Conservation (phyloP, 148 eudicot genomes). For the Beta vulgaris region DNA sequence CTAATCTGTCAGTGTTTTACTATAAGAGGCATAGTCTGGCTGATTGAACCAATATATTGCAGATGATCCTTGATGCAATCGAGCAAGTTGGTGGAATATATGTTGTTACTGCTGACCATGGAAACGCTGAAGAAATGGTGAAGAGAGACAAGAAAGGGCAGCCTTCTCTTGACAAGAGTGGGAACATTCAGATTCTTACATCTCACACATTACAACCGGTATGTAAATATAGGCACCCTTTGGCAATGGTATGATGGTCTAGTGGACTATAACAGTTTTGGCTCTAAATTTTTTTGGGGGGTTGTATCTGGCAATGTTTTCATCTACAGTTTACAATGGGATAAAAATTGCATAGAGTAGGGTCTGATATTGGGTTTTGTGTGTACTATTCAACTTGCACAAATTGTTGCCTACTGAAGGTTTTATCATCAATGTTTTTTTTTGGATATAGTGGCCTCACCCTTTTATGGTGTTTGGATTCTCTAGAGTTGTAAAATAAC, state of each 20-base stretch:
- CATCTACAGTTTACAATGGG: background rate
- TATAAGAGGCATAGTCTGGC: background rate
- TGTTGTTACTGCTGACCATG: constrained; percentile 96
- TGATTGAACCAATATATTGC: constrained; percentile 11
- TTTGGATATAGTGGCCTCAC: too few species aligned
- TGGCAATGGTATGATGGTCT: background rate
- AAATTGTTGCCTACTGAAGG: background rate
- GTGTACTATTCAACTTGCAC: background rate
- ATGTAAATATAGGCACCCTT: constrained; percentile 26
- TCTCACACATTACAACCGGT: constrained; percentile 93
- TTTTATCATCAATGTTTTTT: too few species aligned
- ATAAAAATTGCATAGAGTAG: background rate
- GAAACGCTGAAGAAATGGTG: constrained; percentile 98
- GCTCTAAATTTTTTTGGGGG: too few species aligned
- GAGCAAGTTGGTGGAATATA: constrained; percentile 90
- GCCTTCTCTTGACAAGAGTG: constrained; percentile 75
- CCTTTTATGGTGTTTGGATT: too few species aligned
- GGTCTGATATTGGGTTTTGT: background rate
- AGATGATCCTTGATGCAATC: constrained; percentile 86
- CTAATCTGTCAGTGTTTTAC: background rate
- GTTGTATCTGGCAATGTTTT: too few species aligned
- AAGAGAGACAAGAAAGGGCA: constrained; percentile 93
- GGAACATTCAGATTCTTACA: constrained; percentile 79
- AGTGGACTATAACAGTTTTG: too few species aligned
- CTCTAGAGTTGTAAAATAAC: too few species aligned